Conservation (phyloP, 208 protist genomes). For the Trypanosoma conorhini region DNA sequence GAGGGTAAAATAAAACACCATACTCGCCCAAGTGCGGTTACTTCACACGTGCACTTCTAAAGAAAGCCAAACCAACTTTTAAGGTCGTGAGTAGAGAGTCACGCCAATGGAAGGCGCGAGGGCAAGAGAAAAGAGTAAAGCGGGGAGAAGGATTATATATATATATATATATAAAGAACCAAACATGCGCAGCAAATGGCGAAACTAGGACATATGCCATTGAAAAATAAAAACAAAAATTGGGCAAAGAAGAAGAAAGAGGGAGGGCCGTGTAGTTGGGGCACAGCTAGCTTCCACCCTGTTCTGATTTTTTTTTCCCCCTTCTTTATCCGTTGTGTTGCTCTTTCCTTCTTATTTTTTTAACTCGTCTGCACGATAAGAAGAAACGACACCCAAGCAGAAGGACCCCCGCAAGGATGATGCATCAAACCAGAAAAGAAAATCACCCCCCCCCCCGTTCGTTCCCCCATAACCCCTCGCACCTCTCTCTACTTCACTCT, state of each 20-base stretch:
- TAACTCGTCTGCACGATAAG: background rate
- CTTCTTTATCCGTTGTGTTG: background rate
- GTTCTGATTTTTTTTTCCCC: too few relatives aligned
- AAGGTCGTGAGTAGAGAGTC: background rate
- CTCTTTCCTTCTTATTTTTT: background rate
- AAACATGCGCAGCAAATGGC: background rate
- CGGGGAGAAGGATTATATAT: background rate
- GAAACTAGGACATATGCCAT: background rate
- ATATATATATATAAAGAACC: background rate
- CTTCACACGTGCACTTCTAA: constrained; percentile 24
- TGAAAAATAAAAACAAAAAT: too few relatives aligned
- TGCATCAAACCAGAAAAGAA: too few relatives aligned
- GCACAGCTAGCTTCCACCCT: too few relatives aligned
- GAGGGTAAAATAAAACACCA: constrained; percentile 95
- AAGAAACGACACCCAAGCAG: background rate
- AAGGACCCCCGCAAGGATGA: background rate
- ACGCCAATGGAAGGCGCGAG: background rate
- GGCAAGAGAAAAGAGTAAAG: constrained; percentile 1
- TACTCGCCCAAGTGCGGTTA: constrained; percentile 16
- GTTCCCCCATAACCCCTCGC: background rate
- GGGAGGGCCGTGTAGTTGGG: too few relatives aligned
- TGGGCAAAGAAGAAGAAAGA: too few relatives aligned
- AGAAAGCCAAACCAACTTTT: constrained; percentile 20
- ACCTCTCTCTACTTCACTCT: background rate
- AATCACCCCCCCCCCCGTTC: background rate